phyloP scores from a whole-genome alignment of 768 basidiomycete species.

The Kwoniella newhampshirensis region DNA sequence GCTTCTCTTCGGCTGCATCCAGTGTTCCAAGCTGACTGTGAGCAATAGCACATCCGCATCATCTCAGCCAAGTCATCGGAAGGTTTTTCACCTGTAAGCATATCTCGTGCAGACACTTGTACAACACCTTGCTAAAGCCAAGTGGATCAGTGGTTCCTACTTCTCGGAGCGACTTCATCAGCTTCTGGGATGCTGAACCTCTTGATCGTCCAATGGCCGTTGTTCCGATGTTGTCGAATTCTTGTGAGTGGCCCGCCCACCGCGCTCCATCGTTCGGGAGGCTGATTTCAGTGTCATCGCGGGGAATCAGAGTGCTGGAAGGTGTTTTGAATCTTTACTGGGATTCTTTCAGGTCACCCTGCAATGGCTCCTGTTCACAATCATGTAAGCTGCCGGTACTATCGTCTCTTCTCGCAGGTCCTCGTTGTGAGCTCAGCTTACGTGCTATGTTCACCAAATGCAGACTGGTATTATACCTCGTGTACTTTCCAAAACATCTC shows the following conservation, averaged over 20 bases:
- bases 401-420: background rate
- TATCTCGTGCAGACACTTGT: background rate
- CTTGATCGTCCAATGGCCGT: slow-evolving; percentile 77
- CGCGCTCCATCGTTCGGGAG: too few relatives aligned
- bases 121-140: slow-evolving; percentile 2
- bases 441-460: background rate
- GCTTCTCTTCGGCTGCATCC: slow-evolving; percentile 7
- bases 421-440: background rate
- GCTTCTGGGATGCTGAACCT: slow-evolving; percentile 84
- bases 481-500: slow-evolving; percentile 82
- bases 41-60: slow-evolving; percentile 81
- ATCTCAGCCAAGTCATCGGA: slow-evolving; percentile 74
- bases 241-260: slow-evolving; percentile 66
- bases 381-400: slow-evolving; percentile 72
- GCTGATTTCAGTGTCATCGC: too few relatives aligned
- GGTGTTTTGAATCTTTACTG: slow-evolving; percentile 74
- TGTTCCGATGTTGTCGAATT: slow-evolving; percentile 75
- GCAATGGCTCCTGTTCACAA: slow-evolving; percentile 79
- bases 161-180: slow-evolving; percentile 81
- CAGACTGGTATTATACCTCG: slow-evolving; percentile 77
- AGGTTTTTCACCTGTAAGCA: slow-evolving; percentile 72
- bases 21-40: slow-evolving; percentile 6
- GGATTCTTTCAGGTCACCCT: slow-evolving; percentile 77
- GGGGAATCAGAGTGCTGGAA: slow-evolving; percentile 68
- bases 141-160: slow-evolving; percentile 65